These are phyloP conservation scores for Populus tomentosa DNA, from an alignment of 441 rosid genomes.

Conservation along the genomic window DNA sequence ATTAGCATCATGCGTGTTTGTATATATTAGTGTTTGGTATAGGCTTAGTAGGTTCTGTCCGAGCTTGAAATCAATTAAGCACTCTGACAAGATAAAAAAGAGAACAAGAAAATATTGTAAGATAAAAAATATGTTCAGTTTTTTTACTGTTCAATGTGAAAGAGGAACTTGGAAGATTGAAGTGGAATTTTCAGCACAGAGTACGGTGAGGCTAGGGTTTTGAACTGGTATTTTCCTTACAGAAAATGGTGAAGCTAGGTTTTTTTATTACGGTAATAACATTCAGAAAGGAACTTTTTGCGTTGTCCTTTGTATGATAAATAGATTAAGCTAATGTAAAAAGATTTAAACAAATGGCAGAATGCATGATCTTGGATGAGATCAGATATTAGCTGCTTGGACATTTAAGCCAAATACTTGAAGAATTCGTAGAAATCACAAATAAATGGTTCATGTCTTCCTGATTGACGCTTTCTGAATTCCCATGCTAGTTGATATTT, in stretches of 20 bases:
- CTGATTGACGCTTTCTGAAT: background rate
- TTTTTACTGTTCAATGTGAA: no score
- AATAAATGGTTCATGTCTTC: background rate
- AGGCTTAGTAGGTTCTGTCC: background rate
- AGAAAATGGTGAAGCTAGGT: no score
- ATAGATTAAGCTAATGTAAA: background rate
- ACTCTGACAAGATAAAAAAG: background rate
- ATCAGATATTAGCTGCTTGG: background rate
- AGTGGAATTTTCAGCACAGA: background rate
- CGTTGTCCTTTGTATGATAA: background rate
- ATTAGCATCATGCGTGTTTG: background rate
- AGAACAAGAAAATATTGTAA: background rate
- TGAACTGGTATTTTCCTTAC: no score
- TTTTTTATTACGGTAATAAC: background rate
- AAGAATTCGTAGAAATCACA: background rate
- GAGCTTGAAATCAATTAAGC: background rate
- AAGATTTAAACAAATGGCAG: background rate
- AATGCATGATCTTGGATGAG: background rate
- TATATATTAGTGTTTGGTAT: background rate
- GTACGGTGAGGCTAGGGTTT: background rate
- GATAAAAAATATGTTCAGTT: no score
- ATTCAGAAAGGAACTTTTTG: background rate
- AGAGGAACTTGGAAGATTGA: no score
- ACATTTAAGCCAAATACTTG: background rate
- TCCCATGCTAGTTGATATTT: slow-evolving; percentile 1